Conservation (phyloP, 139 green algal species). For the Limnomonas spitsbergensis region DNA sequence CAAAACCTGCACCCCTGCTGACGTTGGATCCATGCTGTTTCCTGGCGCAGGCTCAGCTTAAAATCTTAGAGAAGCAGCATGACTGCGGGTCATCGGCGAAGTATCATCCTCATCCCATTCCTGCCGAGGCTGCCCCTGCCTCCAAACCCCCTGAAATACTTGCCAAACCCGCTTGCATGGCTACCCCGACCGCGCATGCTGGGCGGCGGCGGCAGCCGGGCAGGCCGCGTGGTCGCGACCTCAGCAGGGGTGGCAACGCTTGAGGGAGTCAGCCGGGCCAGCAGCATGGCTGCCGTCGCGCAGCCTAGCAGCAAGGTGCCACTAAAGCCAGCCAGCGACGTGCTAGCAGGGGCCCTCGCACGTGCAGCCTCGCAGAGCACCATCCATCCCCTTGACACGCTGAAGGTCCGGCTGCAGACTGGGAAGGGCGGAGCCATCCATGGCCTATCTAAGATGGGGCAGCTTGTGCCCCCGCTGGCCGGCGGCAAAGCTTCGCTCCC, state of each 20-base stretch:
- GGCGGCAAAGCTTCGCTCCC: neutral
- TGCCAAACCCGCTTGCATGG: slow-evolving; percentile 20
- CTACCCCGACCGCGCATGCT: slow-evolving; percentile 26
- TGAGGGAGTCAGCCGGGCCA: slow-evolving; percentile 20
- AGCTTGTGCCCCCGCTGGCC: slow-evolving; percentile 56
- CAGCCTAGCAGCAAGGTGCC: slow-evolving; percentile 20
- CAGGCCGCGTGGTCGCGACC: neutral
- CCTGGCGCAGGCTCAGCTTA: too few species aligned
- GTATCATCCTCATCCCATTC: neutral
- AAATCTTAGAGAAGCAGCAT: too few species aligned
- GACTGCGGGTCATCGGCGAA: slow-evolving; percentile 1
- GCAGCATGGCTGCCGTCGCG: neutral
- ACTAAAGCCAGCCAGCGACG: slow-evolving; percentile 67
- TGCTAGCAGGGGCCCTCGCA: slow-evolving; percentile 80
- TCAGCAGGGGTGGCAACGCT: neutral
- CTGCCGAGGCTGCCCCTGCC: neutral
- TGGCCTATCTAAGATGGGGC: slow-evolving; percentile 60
- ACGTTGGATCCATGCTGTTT: too few species aligned
- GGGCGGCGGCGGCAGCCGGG: slow-evolving; percentile 38
- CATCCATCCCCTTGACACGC: slow-evolving; percentile 90
- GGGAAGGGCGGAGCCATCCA: neutral
- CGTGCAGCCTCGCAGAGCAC: slow-evolving; percentile 79
- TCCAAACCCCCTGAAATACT: neutral
- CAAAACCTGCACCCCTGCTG: too few species aligned
- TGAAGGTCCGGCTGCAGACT: slow-evolving; percentile 83